Evolutionary conservation across 495 filamentous ascomycete species (phyloP).

Genomic region (Penicillium bovifimosum): DNA sequence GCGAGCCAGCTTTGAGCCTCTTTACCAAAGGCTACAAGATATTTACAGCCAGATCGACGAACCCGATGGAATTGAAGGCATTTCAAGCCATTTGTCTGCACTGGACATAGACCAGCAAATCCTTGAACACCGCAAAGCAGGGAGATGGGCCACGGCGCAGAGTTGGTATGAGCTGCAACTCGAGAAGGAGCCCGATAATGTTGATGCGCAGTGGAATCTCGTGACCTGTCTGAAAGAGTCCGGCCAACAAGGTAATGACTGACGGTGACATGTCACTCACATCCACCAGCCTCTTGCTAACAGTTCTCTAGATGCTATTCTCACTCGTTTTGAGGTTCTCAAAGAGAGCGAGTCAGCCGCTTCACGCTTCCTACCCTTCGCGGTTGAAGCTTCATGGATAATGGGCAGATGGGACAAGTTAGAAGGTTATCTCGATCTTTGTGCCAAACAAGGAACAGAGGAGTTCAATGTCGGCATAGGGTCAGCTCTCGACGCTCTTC

Average conservation of each 20-base stretch:
- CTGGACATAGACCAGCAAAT: conserved; percentile 88
- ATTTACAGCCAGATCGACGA: conserved; percentile 98
- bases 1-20: conserved; percentile 44
- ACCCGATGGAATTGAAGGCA: conserved; percentile 91
- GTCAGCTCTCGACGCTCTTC: conserved; percentile 61
- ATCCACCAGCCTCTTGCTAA: conserved; percentile 14
- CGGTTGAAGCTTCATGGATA: conserved; percentile 86
- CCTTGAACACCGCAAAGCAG: conserved; percentile 83
- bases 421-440: conserved; percentile 58
- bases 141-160: conserved; percentile 96
- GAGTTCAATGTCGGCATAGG: conserved; percentile 83
- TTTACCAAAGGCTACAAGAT: conserved; percentile 75
- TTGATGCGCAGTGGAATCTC: conserved; percentile 74
- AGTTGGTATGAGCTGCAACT: conserved; percentile 94
- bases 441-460: conserved; percentile 46
- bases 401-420: conserved; percentile 74
- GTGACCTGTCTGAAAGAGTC: conserved; percentile 87
- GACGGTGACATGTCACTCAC: background rate
- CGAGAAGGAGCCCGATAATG: conserved; percentile 68
- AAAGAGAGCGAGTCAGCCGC: conserved; percentile 46
- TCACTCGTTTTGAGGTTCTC: conserved; percentile 78
- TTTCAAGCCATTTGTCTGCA: conserved; percentile 76
- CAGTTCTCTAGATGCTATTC: conserved; percentile 58
- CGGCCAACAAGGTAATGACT: conserved; percentile 68
- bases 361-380: conserved; percentile 65